Percentiles rank a stretch among this genome's conserved stretches.
Evolutionary conservation across 345 rosid genomes (phyloP).

Genomic region (Eucalyptus polybractea): DNA sequence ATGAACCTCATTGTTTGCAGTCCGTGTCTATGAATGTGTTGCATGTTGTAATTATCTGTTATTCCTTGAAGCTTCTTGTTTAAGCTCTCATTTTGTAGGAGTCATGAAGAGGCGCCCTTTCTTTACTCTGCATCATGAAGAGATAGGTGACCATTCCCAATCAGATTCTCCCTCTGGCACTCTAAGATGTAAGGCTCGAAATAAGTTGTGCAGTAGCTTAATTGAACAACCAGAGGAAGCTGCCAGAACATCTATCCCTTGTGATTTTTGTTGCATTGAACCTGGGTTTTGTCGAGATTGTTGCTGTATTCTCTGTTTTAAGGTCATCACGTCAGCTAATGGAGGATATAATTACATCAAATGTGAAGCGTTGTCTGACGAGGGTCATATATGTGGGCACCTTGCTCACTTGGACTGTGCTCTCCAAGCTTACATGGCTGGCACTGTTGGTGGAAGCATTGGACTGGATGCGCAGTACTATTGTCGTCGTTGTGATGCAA

Average conservation of each 20-base stretch:
- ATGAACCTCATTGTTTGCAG: not conserved
- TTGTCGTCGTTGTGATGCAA: conserved; percentile 78
- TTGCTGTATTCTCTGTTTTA: conserved; percentile 77
- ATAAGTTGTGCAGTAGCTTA: conserved; percentile 44
- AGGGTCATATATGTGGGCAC: conserved; percentile 59
- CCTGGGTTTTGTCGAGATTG: conserved; percentile 65
- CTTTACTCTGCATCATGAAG: conserved; percentile 11
- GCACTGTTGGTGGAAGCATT: conserved; percentile 74
- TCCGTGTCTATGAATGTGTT: not conserved
- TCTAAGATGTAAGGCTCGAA: conserved; percentile 59
- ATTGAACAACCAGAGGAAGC: conserved; percentile 7
- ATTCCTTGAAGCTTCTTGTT: not conserved
- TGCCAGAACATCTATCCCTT: conserved; percentile 27
- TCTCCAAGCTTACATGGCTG: conserved; percentile 76
- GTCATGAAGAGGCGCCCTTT: not conserved
- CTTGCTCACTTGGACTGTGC: conserved; percentile 79
- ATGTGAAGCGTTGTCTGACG: conserved; percentile 45
- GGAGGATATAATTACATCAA: conserved; percentile 58
- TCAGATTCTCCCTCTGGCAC: conserved; percentile 8
- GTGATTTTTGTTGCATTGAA: conserved; percentile 77
- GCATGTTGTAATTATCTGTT: not conserved
- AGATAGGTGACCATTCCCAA: conserved; percentile 10
- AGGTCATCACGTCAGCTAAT: conserved; percentile 25
- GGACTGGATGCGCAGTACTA: conserved; percentile 83
- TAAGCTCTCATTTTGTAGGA: not conserved